Evolutionary conservation across 169 alveolate genomes (phyloP).

Genomic region (Cytauxzoon felis): DNA sequence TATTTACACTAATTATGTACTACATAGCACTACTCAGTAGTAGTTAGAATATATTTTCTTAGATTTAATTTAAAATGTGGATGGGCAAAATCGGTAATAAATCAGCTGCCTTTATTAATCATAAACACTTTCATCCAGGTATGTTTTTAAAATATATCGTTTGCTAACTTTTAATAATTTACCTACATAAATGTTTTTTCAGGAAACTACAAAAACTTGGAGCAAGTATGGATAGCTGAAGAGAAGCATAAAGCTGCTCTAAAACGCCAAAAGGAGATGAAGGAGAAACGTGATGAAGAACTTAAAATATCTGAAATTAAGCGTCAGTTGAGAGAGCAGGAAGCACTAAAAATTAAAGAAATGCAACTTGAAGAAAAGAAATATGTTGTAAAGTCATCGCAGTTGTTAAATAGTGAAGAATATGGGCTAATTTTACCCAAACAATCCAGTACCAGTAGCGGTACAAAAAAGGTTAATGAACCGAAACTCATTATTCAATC

Average conservation of each 20-base stretch:
- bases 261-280: conserved; percentile 85
- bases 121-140: conserved; percentile 93
- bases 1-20: not conserved
- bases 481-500: conserved; percentile 62
- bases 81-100: conserved; percentile 87
- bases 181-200: conserved; percentile 46
- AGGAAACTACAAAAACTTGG: conserved; percentile 87
- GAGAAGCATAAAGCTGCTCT: conserved; percentile 87
- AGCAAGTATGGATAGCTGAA: conserved; percentile 95
- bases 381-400: conserved; percentile 2
- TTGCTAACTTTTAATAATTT: not conserved
- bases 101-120: conserved; percentile 87
- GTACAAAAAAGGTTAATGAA: conserved; percentile 9
- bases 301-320: conserved; percentile 86
- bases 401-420: not conserved
- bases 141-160: not conserved
- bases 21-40: not conserved
- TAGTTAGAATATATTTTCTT: conserved; percentile 2
- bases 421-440: conserved; percentile 35
- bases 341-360: conserved; percentile 60
- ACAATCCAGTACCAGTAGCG: not conserved
- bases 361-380: conserved; percentile 48
- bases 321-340: conserved; percentile 76
- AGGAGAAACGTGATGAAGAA: conserved; percentile 92
- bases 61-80: conserved; percentile 74